Conservation (phyloP, 352 stramenopile genomes). For the Globisporangium okanoganense region DNA sequence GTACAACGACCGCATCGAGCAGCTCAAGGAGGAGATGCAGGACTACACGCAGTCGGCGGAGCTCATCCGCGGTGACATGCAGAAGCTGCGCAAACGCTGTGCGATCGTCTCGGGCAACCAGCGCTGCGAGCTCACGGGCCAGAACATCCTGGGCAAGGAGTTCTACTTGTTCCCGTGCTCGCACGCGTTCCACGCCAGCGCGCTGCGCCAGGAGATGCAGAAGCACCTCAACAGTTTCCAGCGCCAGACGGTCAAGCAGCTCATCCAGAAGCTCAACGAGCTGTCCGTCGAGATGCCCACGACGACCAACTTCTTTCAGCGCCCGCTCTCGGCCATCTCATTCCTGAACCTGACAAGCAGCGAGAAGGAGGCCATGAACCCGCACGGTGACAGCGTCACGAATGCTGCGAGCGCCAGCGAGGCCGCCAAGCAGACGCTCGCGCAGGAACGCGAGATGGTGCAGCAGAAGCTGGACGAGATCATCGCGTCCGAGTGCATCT, state of each 20-base stretch:
- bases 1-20: constrained; percentile 90
- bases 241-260: constrained; percentile 86
- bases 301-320: constrained; percentile 76
- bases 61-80: constrained; percentile 88
- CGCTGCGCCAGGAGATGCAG: constrained; percentile 86
- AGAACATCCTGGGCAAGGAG: constrained; percentile 87
- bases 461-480: constrained; percentile 93
- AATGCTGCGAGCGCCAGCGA: constrained; percentile 45
- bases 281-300: constrained; percentile 73
- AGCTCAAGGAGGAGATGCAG: constrained; percentile 92
- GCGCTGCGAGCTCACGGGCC: constrained; percentile 85
- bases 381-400: constrained; percentile 34
- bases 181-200: constrained; percentile 91
- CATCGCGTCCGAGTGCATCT: constrained; percentile 92
- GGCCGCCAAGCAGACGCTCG: constrained; percentile 67
- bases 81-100: constrained; percentile 82
- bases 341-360: constrained; percentile 67
- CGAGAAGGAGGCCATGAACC: constrained; percentile 68
- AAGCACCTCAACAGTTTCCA: constrained; percentile 88
- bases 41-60: constrained; percentile 90
- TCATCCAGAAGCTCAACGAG: constrained; percentile 86
- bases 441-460: constrained; percentile 87
- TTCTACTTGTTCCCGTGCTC: constrained; percentile 95
- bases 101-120: constrained; percentile 86
- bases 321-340: constrained; percentile 47